Evolutionary conservation across 139 green algal species (phyloP), one percentile per base, ranked within the genome.

Genomic region (Nannochloris sp.): DNA sequence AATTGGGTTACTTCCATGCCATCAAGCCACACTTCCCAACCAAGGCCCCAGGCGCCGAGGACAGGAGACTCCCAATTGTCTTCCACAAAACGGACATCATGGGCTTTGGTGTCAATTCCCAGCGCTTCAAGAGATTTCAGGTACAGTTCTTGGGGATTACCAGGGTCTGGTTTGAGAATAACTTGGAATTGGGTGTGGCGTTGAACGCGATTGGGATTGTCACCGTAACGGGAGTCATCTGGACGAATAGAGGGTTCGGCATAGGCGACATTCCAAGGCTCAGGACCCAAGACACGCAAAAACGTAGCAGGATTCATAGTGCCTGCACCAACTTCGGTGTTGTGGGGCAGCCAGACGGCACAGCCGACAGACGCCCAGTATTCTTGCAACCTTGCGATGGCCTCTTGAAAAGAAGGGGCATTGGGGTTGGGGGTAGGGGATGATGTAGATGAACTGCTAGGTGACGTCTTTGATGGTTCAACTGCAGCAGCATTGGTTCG

Each of bases 261-360:
- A 66, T 99, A 99, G 27, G 51, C 73, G 38, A 95, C 91, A 47
- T 90, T 91, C 92, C 92, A 98, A 23, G 89, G 88, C 83, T 98
- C 92, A 1, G 92, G 92, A 1, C 92, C 92, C 54, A 92, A 68
- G 7, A 93, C 87, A 14, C 94, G 77, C 44, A 99, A 77, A 69
- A 97, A 99, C 10, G 95, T 99, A 51, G 91, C 89, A 2, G 95
- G 95, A 76, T 99, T 99, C 95, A 99, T 99, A 25, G 95, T 99
- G 64, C 95, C 95, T 19, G 95, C 95, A 34, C 90, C 91, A 4
- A 97, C 90, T 79, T 99, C 93, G 1, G 93, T 97, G 81, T 96
- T 98, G 79, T 97, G 91, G 2, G 93, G 91, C 72, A 97, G 77
- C 80, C 85, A 92, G 12, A 99, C 63, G 2, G 86, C 83, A 66